Percentiles rank a stretch among this genome's conserved stretches.
Conservation (phyloP, 306 rosid genomes). For the Styphnolobium japonicum region DNA sequence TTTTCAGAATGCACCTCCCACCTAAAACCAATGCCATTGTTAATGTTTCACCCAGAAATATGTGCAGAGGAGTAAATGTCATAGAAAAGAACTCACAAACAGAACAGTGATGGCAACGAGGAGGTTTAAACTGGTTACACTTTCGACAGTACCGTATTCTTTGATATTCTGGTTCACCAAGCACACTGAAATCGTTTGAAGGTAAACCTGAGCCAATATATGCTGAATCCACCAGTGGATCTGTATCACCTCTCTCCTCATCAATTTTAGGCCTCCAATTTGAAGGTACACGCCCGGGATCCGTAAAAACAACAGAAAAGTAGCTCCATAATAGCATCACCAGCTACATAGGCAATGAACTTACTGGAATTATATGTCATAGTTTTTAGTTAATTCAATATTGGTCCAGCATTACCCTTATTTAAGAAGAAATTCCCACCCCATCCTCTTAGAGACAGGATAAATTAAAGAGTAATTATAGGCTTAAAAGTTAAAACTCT, state of each 20-base stretch:
- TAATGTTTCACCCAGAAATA: background rate
- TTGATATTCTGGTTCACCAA: conserved; percentile 28
- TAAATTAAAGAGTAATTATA: too few species aligned
- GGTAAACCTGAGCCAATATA: conserved; percentile 9
- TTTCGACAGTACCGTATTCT: conserved; percentile 65
- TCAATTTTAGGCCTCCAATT: conserved; percentile 63
- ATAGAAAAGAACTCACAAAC: conserved; percentile 55
- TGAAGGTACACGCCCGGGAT: conserved; percentile 65
- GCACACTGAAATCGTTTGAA: conserved; percentile 22
- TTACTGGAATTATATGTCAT: conserved; percentile 7
- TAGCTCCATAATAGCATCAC: conserved; percentile 86
- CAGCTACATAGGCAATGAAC: conserved; percentile 54
- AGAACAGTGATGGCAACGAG: conserved; percentile 83
- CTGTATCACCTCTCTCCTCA: conserved; percentile 52
- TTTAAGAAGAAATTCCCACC: background rate
- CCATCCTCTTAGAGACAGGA: background rate
- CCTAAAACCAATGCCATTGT: conserved; percentile 43
- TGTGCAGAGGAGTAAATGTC: background rate
- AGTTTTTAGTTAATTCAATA: background rate
- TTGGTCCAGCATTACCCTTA: background rate
- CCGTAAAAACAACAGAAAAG: conserved; percentile 62
- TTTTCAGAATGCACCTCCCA: conserved; percentile 74
- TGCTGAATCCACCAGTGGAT: conserved; percentile 47
- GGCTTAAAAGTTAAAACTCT: too few species aligned
- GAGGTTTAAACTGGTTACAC: conserved; percentile 78